Evolutionary conservation across 176 grass and related monocot genomes (phyloP).

Genomic region (Tuctoria greenei): DNA sequence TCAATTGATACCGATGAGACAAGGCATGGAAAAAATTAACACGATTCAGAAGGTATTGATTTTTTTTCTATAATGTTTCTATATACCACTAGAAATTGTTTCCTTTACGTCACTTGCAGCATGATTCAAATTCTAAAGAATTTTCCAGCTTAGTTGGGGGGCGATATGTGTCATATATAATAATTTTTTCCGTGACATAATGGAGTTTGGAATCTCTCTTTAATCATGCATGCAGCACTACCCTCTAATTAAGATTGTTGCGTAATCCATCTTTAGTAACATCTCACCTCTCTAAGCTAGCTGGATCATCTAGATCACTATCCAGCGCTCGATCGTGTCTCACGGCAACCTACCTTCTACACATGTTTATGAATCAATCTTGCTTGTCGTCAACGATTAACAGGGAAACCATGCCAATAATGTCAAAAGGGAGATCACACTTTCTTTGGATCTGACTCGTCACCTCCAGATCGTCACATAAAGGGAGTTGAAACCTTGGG

Average conservation of each 20-base stretch:
- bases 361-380: neutral
- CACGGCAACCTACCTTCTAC: neutral
- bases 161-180: neutral
- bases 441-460: conserved; percentile 30
- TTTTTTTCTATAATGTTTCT: neutral
- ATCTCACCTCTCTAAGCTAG: neutral
- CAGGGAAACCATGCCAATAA: conserved; percentile 18
- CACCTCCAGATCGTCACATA: neutral
- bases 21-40: too few relatives aligned
- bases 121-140: neutral
- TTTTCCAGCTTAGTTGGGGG: neutral
- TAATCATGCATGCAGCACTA: neutral
- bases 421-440: conserved; percentile 23
- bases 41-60: too few relatives aligned
- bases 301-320: neutral
- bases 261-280: neutral
- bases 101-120: neutral
- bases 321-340: neutral
- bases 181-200: neutral
- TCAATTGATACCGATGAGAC: too few relatives aligned
- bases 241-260: neutral
- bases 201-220: conserved; percentile 30
- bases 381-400: neutral
- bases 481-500: conserved; percentile 8
- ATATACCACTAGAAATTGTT: neutral